Percentiles rank a stretch among this genome's conserved stretches.
Evolutionary conservation across 208 protist genomes (phyloP).

Genomic region (Histomonas meleagridis): DNA sequence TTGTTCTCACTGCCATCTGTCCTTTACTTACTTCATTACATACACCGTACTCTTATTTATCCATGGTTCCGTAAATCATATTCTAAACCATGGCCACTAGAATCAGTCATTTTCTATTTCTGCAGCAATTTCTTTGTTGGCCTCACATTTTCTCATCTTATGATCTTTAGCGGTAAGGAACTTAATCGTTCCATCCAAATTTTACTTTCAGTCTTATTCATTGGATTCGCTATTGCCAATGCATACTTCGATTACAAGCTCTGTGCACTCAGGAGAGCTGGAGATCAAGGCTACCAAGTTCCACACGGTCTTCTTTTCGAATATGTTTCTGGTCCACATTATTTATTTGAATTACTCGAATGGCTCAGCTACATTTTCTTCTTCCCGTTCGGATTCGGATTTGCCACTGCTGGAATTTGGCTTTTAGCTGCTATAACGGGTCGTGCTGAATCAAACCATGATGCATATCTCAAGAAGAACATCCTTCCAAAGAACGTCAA

Average conservation of each 20-base stretch:
- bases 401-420: not conserved
- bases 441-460: not conserved
- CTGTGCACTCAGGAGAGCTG: not conserved
- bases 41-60: constrained; percentile 17
- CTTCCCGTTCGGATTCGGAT: not conserved
- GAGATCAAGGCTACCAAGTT: not conserved
- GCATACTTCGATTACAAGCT: not conserved
- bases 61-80: not conserved
- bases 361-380: not conserved
- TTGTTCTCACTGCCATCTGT: not conserved
- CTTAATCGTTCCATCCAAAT: not conserved
- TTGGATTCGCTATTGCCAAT: not conserved
- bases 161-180: not conserved
- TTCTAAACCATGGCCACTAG: constrained; percentile 27
- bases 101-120: not conserved
- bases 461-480: not conserved
- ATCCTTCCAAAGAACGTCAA: not conserved
- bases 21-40: not conserved
- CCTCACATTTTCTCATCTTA: not conserved
- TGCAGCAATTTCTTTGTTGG: not conserved
- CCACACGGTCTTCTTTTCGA: not conserved
- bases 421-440: not conserved
- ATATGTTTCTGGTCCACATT: constrained; percentile 22
- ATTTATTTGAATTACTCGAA: not conserved
- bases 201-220: not conserved